Evolutionary conservation across 306 rosid species (phyloP).

Genomic region (Erythrophleum fordii): DNA sequence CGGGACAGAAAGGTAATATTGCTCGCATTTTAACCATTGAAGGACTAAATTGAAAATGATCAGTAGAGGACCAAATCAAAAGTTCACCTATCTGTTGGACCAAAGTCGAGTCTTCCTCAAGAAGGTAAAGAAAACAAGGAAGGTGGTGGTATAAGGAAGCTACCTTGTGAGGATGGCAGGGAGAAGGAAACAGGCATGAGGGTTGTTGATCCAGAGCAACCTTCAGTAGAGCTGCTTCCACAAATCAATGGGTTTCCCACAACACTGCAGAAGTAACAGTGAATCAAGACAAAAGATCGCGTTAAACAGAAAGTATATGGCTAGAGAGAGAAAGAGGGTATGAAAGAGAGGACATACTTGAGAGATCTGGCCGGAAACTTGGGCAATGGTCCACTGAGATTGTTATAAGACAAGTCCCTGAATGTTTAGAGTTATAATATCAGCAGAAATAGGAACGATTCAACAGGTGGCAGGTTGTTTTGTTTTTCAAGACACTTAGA

Average conservation of each 20-base stretch:
- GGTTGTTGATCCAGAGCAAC: conserved; percentile 77
- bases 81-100: not conserved
- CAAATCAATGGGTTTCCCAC: conserved; percentile 91
- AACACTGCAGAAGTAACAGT: conserved; percentile 53
- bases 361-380: conserved; percentile 89
- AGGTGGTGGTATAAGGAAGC: not conserved
- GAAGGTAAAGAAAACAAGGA: conserved; percentile 20
- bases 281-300: conserved; percentile 42
- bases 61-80: not conserved
- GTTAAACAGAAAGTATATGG: conserved; percentile 24
- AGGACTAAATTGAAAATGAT: not conserved
- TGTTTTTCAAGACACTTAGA: conserved; percentile 42
- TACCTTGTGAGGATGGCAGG: conserved; percentile 66
- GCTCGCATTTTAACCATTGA: too few relatives aligned
- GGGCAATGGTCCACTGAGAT: conserved; percentile 94
- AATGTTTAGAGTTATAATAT: conserved; percentile 38
- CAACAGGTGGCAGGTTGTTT: conserved; percentile 38
- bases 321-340: not conserved
- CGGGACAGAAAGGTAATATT: too few relatives aligned
- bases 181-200: conserved; percentile 67
- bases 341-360: conserved; percentile 59
- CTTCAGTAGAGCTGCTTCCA: conserved; percentile 68
- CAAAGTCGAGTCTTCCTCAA: not conserved
- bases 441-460: conserved; percentile 31
- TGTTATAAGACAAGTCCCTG: conserved; percentile 98